These are phyloP conservation scores for Coniochaeta sp. DNA, from an alignment of 2,329 filamentous ascomycete genomes.

Conservation along the genomic window DNA sequence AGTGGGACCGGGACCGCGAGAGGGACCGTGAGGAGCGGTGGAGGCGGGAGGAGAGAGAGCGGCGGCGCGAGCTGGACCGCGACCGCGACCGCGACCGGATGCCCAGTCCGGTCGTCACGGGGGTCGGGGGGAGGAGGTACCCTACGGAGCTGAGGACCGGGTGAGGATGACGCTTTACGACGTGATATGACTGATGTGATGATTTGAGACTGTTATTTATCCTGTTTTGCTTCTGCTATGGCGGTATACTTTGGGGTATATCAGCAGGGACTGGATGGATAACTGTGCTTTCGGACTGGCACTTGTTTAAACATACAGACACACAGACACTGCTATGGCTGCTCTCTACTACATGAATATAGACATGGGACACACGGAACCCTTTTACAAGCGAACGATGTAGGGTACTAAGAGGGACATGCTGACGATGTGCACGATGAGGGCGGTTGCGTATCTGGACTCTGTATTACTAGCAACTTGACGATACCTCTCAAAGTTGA, in stretches of 20 bases:
- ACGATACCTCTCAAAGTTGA: too few species aligned
- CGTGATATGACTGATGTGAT: neutral
- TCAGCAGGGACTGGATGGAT: neutral
- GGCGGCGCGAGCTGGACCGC: neutral
- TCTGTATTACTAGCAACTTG: too few species aligned
- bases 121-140: conserved; percentile 29
- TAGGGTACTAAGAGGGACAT: too few species aligned
- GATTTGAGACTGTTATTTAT: neutral
- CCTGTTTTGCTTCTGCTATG: neutral
- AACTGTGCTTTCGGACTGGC: too few species aligned
- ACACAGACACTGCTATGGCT: too few species aligned
- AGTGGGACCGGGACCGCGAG: conserved; percentile 15
- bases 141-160: conserved; percentile 13
- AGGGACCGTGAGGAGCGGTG: conserved; percentile 14
- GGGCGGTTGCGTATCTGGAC: too few species aligned
- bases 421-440: too few species aligned
- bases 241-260: neutral
- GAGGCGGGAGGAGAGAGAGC: conserved; percentile 26
- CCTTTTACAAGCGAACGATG: too few species aligned
- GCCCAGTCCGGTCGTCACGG: conserved; percentile 25
- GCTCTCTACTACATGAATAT: too few species aligned
- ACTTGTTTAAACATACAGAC: too few species aligned
- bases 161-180: neutral
- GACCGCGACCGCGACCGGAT: conserved; percentile 10
- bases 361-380: too few species aligned